Conservation (phyloP, 768 basidiomycete genomes). For the Boletus rubescentipes region DNA sequence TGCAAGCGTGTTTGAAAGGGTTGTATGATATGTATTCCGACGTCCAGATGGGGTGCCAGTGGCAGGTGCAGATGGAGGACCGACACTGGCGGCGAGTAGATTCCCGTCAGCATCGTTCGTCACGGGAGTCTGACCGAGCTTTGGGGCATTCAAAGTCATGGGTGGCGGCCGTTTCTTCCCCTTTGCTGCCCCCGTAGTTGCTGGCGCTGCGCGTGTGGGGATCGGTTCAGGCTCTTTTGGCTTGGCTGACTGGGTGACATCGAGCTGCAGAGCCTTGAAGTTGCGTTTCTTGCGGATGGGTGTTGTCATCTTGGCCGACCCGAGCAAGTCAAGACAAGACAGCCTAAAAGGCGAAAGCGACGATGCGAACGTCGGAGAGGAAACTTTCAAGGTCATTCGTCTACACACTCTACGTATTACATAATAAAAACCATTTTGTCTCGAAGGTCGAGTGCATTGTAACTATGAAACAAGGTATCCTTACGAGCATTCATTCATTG, state of each 20-base stretch:
- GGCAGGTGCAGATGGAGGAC: conserved; percentile 52
- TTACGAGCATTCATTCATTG: not conserved
- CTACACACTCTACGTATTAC: conserved; percentile 14
- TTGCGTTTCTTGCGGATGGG: conserved; percentile 90
- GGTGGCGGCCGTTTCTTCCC: conserved; percentile 77
- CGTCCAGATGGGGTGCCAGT: conserved; percentile 51
- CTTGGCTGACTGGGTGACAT: conserved; percentile 46
- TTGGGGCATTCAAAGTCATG: conserved; percentile 77
- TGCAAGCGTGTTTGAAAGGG: conserved; percentile 81
- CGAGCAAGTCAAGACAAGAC: not conserved
- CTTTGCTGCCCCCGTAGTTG: conserved; percentile 35
- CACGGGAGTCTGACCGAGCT: conserved; percentile 43
- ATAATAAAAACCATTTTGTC: conserved; percentile 14
- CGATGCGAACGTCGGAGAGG: conserved; percentile 16
- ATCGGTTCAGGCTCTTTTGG: conserved; percentile 43
- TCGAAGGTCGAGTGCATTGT: not conserved
- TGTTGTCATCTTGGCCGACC: conserved; percentile 39
- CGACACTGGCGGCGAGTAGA: conserved; percentile 47
- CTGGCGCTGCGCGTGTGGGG: conserved; percentile 48
- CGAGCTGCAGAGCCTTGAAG: conserved; percentile 82
- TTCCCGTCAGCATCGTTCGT: conserved; percentile 37
- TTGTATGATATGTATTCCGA: conserved; percentile 75
- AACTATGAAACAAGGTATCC: not conserved
- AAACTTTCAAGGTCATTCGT: conserved; percentile 9
- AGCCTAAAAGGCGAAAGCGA: conserved; percentile 8